Percentiles rank a stretch among this genome's conserved stretches.
phyloP scores from a whole-genome alignment of 1,284 basidiomycete genomes.

The Tylopilus orsonianus region DNA sequence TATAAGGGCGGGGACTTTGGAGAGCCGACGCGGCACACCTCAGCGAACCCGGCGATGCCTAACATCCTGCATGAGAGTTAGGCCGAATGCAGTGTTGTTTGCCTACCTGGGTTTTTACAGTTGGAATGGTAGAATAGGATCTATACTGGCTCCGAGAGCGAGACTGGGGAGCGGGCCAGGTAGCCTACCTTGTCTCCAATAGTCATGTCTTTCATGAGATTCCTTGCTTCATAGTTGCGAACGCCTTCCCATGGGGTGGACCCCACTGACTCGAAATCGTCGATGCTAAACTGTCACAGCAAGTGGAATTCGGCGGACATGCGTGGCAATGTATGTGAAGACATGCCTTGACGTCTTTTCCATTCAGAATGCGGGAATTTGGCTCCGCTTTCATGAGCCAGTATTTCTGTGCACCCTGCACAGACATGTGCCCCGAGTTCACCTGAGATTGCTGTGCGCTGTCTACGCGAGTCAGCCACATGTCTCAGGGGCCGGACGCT shows the following conservation, averaged over 20 bases:
- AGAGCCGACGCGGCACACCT: conserved; percentile 44
- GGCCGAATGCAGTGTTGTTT: background rate
- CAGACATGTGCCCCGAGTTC: background rate
- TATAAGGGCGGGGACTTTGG: conserved; percentile 4
- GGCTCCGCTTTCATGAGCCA: conserved; percentile 96
- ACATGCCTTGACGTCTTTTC: conserved; percentile 84
- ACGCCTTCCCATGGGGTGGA: conserved; percentile 91
- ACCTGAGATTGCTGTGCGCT: too few relatives aligned
- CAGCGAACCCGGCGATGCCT: conserved; percentile 86
- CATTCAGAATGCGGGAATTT: conserved; percentile 83
- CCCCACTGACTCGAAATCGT: conserved; percentile 78
- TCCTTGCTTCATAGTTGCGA: conserved; percentile 88
- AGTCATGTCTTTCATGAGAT: conserved; percentile 91
- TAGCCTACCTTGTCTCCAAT: conserved; percentile 73
- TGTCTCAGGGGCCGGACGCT: too few relatives aligned
- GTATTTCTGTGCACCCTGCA: conserved; percentile 33
- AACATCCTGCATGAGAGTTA: conserved; percentile 10
- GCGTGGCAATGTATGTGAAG: conserved; percentile 5
- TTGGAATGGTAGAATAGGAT: conserved; percentile 91
- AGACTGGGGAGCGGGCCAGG: background rate
- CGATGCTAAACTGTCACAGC: conserved; percentile 75
- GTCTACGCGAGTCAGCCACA: too few relatives aligned
- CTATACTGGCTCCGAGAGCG: conserved; percentile 33
- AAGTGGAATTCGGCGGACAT: background rate
- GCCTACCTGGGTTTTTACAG: conserved; percentile 80